Base-by-base conservation (phyloP, 805 yeast genomes). In the Clavispora santaluciae region DNA sequence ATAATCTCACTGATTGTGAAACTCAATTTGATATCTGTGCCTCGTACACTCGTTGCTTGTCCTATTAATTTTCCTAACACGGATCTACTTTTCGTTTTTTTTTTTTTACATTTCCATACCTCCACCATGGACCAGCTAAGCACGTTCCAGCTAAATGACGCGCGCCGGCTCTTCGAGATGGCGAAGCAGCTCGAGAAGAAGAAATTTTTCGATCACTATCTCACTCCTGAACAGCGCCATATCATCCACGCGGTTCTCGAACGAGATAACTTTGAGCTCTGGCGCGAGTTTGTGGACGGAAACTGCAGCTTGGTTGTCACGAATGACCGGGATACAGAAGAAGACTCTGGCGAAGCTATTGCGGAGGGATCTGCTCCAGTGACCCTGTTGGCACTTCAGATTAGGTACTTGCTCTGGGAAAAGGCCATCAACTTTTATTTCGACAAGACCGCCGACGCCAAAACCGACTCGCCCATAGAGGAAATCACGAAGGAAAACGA, bases 321-420 rank as follows among this genome's bases (percentile, higher is more conserved):
- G 42, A 46, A 21, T 28, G 36, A 36, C 22, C 25, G 33, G 23
- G 49, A 33, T 10, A 13, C 33, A 22, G 41, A 41, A 15, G 36
- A 29, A 3, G 36, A 38, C 2, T 44, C 30, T 18, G 48, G 43
- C 18, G 34, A 44, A 22, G 59, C 59, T 12, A 43, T 73, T 62
- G 57, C 75, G 65, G 83, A 57, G 64, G 79, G 59, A 46, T 22
- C 47, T 11, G 54, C 51, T 16, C 59, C 68, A 20, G 45, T 64
- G 17, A 55, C 56, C 30, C 42, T 58, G 36, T 48, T 84, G 31
- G 82, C 88, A 5, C 64, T 83, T 36, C 83, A 78, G 46, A 61
- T 83, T 17, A 66, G 91, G 47, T 83, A 82, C 49, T 70, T 83
- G 10, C 63, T 85, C 18, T 85, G 86, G 78, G 90, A 84, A 51